These are phyloP conservation scores for Kuraishia molischiana DNA, from an alignment of 805 yeast genomes.

Conservation along the genomic window DNA sequence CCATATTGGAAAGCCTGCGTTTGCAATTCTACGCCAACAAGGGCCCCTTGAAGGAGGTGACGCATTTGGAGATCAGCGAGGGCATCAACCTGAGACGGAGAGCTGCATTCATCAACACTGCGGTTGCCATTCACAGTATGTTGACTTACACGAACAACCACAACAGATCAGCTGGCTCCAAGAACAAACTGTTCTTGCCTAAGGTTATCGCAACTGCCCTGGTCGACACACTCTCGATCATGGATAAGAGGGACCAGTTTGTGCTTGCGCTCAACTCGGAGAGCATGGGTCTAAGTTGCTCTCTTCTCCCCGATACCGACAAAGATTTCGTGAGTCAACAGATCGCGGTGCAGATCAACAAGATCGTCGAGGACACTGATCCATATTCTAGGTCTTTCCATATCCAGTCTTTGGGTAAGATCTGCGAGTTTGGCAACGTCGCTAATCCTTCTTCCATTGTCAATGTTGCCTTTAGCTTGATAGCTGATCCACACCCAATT, in stretches of 20 bases:
- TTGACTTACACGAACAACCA: constrained; percentile 13
- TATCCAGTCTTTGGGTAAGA: constrained; percentile 29
- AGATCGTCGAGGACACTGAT: constrained; percentile 53
- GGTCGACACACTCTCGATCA: constrained; percentile 16
- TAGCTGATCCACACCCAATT: constrained; percentile 75
- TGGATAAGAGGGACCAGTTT: constrained; percentile 12
- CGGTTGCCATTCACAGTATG: constrained; percentile 54
- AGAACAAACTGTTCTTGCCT: constrained; percentile 9
- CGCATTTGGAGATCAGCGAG: not conserved
- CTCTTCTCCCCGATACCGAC: constrained; percentile 12
- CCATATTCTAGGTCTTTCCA: constrained; percentile 58
- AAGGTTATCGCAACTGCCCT: constrained; percentile 13
- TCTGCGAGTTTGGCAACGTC: constrained; percentile 15
- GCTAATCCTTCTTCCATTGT: constrained; percentile 35
- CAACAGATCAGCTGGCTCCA: not conserved
- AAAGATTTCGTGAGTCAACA: constrained; percentile 23
- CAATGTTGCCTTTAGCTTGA: constrained; percentile 48
- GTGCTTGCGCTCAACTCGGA: constrained; percentile 19
- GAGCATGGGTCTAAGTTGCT: constrained; percentile 19
- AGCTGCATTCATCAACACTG: constrained; percentile 51
- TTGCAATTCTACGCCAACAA: constrained; percentile 32
- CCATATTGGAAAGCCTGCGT: constrained; percentile 75
- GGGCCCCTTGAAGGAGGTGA: constrained; percentile 1
- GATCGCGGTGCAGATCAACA: constrained; percentile 46
- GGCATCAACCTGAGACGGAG: constrained; percentile 13